Conservation (phyloP, 805 yeast genomes). For the Starmerella geochares region DNA sequence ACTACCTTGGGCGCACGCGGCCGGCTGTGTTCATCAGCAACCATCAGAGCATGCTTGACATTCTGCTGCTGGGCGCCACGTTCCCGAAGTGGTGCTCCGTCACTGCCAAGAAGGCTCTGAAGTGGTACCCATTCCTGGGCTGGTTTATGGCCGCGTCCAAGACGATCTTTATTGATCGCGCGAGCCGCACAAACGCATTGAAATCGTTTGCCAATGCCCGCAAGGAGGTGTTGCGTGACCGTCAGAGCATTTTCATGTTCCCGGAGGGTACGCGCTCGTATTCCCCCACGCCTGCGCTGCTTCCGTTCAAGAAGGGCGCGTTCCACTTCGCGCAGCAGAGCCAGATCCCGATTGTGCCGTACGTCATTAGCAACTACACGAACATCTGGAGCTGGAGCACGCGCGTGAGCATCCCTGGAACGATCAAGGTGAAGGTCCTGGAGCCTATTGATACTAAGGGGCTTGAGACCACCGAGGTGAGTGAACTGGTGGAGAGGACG, state of each 20-base stretch:
- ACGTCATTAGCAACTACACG: constrained; percentile 79
- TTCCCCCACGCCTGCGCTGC: constrained; percentile 51
- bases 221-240: constrained; percentile 45
- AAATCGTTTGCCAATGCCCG: constrained; percentile 64
- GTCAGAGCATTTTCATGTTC: constrained; percentile 76
- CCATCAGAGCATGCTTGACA: constrained; percentile 86
- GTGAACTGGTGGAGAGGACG: constrained; percentile 46
- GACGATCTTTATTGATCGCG: constrained; percentile 81
- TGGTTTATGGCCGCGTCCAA: constrained; percentile 94
- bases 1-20: constrained; percentile 35
- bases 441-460: constrained; percentile 69
- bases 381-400: constrained; percentile 51
- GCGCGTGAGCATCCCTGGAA: constrained; percentile 62
- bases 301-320: constrained; percentile 95
- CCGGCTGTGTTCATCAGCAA: constrained; percentile 80
- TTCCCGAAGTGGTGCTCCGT: constrained; percentile 86
- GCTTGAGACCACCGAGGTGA: constrained; percentile 60
- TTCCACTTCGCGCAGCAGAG: constrained; percentile 95
- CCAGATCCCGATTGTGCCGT: constrained; percentile 77
- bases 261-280: constrained; percentile 97
- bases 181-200: constrained; percentile 64
- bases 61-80: constrained; percentile 65
- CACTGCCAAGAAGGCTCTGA: constrained; percentile 78
- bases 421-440: constrained; percentile 64
- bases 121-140: constrained; percentile 81